Base-by-base conservation (phyloP, 2,329 filamentous ascomycete genomes). In the Pseudopyrenochaeta lycopersici region DNA sequence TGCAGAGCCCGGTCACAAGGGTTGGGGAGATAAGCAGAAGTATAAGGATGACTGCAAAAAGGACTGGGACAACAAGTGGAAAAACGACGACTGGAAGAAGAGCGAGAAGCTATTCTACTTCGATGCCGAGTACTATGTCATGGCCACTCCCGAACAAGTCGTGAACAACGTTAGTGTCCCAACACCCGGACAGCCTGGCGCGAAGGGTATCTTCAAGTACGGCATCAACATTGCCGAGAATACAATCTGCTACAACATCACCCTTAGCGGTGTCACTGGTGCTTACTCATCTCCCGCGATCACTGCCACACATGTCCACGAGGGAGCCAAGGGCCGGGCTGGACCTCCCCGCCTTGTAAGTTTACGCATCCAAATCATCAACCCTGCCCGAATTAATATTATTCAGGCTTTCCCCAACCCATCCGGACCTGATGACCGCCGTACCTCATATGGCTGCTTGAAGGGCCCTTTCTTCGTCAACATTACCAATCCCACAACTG, bases 271-370 rank as follows among this genome's bases (percentile, higher is more conserved):
- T 54, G 81, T 85, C 66, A 74, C 73, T 18, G 83, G 83, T 47
- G 71, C 80, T 2, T 85, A 83, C 66, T 64, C 77, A 60, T 84
- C 82, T 7, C 75, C 77, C 0, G 83, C 84, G 38, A 61, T 68
- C 23, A 84, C 82, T 6, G 81, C 83, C 15, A 86, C 83, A 1
- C 83, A 85, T 68, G 81, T 85, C 58, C 83, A 85, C 70, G 73
- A 85, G 68, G 82, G 72, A 6, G 66, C 61, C 18, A 73, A 70
- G 50, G 82, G 82, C 56, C 72, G 69, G 44, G 63, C 78, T 17
- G 83, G 84, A 6, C 82, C 83, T 32, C 83, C 83, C 48, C 76
- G 82, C 63, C 64, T 81, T 39, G 82, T 58, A 56, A 50, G 53
- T 27, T 35, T 7, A 31, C 45, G 1, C 1, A 23, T 12, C n/a